phyloP scores from a whole-genome alignment of 2,329 filamentous ascomycete species.

The Ophiocordyceps unilateralis region DNA sequence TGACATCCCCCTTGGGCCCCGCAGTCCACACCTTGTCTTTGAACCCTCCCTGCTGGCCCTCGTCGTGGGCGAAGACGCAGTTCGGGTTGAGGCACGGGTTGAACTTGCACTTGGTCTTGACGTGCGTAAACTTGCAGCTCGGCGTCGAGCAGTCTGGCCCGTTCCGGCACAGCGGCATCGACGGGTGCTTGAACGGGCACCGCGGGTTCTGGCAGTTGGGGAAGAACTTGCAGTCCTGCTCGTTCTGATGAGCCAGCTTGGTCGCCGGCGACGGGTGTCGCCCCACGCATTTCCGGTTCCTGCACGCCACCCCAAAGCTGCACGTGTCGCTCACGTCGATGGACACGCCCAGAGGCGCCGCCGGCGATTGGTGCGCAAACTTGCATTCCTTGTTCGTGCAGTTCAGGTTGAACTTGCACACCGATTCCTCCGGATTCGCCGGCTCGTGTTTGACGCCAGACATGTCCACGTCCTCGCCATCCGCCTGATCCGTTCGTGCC shows the following conservation, averaged over 20 bases:
- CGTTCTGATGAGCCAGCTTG: conserved; percentile 58
- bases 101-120: conserved; percentile 72
- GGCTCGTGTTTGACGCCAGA: conserved; percentile 32
- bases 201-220: conserved; percentile 78
- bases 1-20: conserved; percentile 47
- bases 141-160: conserved; percentile 70
- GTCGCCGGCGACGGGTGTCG: conserved; percentile 85
- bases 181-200: conserved; percentile 81
- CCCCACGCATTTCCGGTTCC: conserved; percentile 84
- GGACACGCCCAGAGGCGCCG: conserved; percentile 57
- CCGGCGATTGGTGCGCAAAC: conserved; percentile 88
- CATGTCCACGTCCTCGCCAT: conserved; percentile 48
- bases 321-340: conserved; percentile 72
- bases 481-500: conserved; percentile 16
- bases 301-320: conserved; percentile 77
- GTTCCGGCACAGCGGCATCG: conserved; percentile 76
- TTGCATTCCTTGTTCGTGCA: conserved; percentile 84
- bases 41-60: conserved; percentile 74
- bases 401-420: conserved; percentile 79
- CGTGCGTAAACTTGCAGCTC: conserved; percentile 81
- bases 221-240: conserved; percentile 80
- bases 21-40: conserved; percentile 86
- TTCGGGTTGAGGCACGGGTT: conserved; percentile 79
- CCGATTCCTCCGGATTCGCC: conserved; percentile 42
- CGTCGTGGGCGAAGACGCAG: conserved; percentile 79